Base-by-base conservation (phyloP, 192 early-diverging fungal species). In the Paraglomus brasilianum region DNA sequence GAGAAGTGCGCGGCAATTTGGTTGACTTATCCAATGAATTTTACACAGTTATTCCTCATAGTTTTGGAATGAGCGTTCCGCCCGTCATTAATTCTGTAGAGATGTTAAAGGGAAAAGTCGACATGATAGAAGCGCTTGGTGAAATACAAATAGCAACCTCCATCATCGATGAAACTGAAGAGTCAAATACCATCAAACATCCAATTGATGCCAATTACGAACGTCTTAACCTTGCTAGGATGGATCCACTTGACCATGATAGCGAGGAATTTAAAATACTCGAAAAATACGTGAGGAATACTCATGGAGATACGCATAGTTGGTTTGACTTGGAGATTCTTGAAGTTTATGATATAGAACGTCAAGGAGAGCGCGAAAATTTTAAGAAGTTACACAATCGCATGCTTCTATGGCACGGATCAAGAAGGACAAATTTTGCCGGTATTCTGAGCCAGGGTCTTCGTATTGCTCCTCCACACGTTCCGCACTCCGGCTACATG, bases 391-490 rank as follows among this genome's bases (percentile, higher is more conserved):
- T 86, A 5, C 75, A 80, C 19, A 94, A 94, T 71, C 76, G 85
- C 21, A 83, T 86, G 52, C 68, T 94, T 24, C 77, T 94, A 15
- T 94, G 92, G 92, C 92, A 94, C 74, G 92, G 92, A 60, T 83
- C 80, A 53, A 77, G 86, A 48, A 72, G 89, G 1, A 90, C 89
- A 11, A 94, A 94, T 69, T 91, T 83, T 81, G 87, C 82, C 14
- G 89, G 89, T 57, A 91, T 91, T 68, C 71, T 91, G 56, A 83
- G 80, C 41, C 89, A 91, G 68, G 89, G 78, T 55, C 78, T 82
- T 24, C 66, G 81, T 22, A 80, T 80, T 50, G 90, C 89, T 3
- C 89, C 89, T 21, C 88, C 89, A 13, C 85, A 89, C 66, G 89
- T 85, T 2, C 89, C 89, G 1, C 84, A 81, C n/a, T 85, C 79